Evolutionary conservation across 805 yeast species (phyloP).

Genomic region (Jamesozyma piceae): DNA sequence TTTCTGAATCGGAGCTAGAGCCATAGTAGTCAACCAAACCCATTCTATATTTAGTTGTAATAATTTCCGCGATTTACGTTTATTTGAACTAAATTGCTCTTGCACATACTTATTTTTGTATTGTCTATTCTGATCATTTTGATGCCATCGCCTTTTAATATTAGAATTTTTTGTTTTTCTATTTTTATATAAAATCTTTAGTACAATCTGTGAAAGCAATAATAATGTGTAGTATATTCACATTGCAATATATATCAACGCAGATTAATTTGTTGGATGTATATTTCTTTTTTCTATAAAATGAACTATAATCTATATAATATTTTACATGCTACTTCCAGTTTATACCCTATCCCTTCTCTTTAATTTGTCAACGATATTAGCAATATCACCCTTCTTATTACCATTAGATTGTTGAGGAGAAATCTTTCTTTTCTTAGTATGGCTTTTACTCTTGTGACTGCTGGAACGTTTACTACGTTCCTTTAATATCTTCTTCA

Average conservation of each 20-base stretch:
- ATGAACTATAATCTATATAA: too few relatives aligned
- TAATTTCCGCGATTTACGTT: too few relatives aligned
- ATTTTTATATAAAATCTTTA: too few relatives aligned
- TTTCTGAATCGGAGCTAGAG: constrained; percentile 13
- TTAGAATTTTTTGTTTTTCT: too few relatives aligned
- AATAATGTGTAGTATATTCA: too few relatives aligned
- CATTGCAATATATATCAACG: too few relatives aligned
- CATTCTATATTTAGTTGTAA: constrained; percentile 11
- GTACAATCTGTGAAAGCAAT: too few relatives aligned
- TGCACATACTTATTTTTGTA: too few relatives aligned
- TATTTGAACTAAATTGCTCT: too few relatives aligned
- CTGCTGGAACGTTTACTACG: constrained; percentile 44
- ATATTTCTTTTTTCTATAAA: background rate
- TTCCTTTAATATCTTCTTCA: constrained; percentile 74
- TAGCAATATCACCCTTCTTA: constrained; percentile 10
- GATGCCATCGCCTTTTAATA: too few relatives aligned
- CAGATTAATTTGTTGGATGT: too few relatives aligned
- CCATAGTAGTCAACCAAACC: constrained; percentile 14
- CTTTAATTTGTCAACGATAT: constrained; percentile 44
- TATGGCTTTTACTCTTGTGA: constrained; percentile 9
- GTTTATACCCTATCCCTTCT: constrained; percentile 30
- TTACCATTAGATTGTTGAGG: constrained; percentile 6
- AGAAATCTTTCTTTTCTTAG: constrained; percentile 13
- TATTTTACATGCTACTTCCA: constrained; percentile 1
- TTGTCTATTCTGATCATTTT: too few relatives aligned